Base-by-base conservation (phyloP, 345 rosid genomes). In the Psidium guajava region DNA sequence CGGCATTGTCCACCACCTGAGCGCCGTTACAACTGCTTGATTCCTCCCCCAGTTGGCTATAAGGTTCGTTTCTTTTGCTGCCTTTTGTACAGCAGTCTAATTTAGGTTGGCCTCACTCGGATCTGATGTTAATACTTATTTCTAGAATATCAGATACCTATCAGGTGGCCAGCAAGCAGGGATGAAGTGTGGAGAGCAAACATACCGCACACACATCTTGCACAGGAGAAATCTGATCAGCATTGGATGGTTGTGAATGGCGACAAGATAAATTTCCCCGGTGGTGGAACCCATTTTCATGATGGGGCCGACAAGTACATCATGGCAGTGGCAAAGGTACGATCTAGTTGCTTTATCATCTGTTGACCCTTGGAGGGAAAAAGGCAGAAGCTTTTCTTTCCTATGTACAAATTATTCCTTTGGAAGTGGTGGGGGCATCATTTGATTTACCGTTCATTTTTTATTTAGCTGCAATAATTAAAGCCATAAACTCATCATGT, bases 281-380 rank as follows among this genome's bases (percentile, higher is more conserved):
- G 99, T 5, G 99, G 99, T 61, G 99, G 99, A 86, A 97, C 99
- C 16, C 99, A 97, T 92, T 97, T 97, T 81, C 99, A 97, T 85
- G 3, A 92, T 69, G 99, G 99, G 82, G 99, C 99, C 84, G 98
- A 96, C 91, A 97, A 97, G 89, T 97, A 97, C 91, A 97, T 97
- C 32, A 89, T 90, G 81, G 89, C 98, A 80, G 93, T 97, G 85
- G 96, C 98, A 82, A 96, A 89, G 96, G 99, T 94, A 92, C 42
- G 80, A 49, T 56, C 55, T 82, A 54, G 58, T 74, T 75, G 32
- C 59, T 58, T 40, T 50, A 20, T 50, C 28, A 44, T 73, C 50
- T 22, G 42, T 28, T 73, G 58, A 74, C 6, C 54, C 18, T 32
- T 44, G 32, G 69, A 12, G 25, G 24, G 54, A n/a, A 84, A 69